A percentile compares a stretch with the other conserved stretches of the same genome.
Conservation (phyloP, 2,329 filamentous ascomycete genomes). For the Clonostachys chloroleuca region DNA sequence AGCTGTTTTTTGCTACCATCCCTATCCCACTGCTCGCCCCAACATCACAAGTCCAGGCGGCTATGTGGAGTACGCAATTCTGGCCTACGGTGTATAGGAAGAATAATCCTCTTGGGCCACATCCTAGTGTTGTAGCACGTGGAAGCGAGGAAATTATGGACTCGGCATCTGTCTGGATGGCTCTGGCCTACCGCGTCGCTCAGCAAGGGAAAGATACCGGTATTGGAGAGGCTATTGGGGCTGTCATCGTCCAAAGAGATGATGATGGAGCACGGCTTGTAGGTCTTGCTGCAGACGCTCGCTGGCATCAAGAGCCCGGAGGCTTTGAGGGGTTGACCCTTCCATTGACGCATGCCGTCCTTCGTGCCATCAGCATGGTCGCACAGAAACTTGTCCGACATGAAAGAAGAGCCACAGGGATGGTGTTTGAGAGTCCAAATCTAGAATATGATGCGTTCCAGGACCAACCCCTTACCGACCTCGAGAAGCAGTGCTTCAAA, state of each 20-base stretch:
- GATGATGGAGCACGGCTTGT: constrained; percentile 52
- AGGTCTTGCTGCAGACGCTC: constrained; percentile 72
- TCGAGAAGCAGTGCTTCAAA: constrained; percentile 60
- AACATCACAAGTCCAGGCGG: constrained; percentile 71
- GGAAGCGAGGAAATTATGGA: constrained; percentile 64
- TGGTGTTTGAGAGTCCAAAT: constrained; percentile 26
- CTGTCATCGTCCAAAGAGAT: constrained; percentile 67
- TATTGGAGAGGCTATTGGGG: constrained; percentile 67
- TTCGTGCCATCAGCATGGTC: constrained; percentile 80
- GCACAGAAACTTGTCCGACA: constrained; percentile 60
- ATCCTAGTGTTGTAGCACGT: constrained; percentile 69
- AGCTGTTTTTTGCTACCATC: constrained; percentile 56
- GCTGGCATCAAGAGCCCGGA: constrained; percentile 54
- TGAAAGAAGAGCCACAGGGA: constrained; percentile 36
- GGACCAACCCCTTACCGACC: constrained; percentile 62
- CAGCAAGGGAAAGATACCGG: constrained; percentile 50
- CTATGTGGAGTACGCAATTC: constrained; percentile 69
- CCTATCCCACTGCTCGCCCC: constrained; percentile 70
- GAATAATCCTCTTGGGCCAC: constrained; percentile 81
- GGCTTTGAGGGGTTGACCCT: constrained; percentile 52
- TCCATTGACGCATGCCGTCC: constrained; percentile 72
- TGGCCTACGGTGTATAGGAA: constrained; percentile 86
- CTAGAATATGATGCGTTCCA: constrained; percentile 61
- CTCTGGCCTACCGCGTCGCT: constrained; percentile 61
- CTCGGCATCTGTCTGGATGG: constrained; percentile 63